Base-by-base conservation (phyloP, 805 yeast species). In the Cyberlindnera bimundalis region DNA sequence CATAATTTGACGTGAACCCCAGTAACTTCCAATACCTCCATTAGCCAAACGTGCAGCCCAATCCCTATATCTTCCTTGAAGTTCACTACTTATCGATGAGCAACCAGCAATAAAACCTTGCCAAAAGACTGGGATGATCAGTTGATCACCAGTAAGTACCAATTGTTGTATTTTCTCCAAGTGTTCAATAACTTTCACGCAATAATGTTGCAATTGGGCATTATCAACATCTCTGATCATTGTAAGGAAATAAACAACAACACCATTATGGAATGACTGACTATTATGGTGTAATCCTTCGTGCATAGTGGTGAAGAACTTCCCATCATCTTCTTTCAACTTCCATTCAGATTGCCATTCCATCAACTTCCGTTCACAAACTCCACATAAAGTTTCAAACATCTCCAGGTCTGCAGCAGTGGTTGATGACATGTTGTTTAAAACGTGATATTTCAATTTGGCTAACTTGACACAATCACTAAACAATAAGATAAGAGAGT, bases 101-200 rank as follows among this genome's bases (percentile, higher is more conserved):
- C 93, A 82, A 0, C 95, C 96, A 1, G 91, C 89, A 32, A 88
- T 81, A 51, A 88, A 88, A 0, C 93, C 95, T 55, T 84, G 91
- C 93, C 96, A 88, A 52, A 86, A 79, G 25, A 86, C 65, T 4
- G 96, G 96, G 26, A 82, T 76, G 16, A 82, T 73, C 1, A 81
- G 78, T 19, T 76, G 79, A 16, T 70, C 63, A 14, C 65, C 60
- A 3, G 49, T 47, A 6, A 73, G 72, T 25, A 81, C 78, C 35
- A 85, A 64, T 29, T 60, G 56, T 42, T 79, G 84, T 40, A 88
- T 74, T 41, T 71, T 67, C 52, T 81, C 78, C 49, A 87, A 64
- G 55, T 83, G 88, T 18, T 68, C 64, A 37, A 87, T 66, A 2
- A 85, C 84, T 27, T 70, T 67, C 31, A 67, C 71, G 2, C 85